Base-by-base conservation (phyloP, 371 early-diverging fungal species). In the Nematocida ironsii region DNA sequence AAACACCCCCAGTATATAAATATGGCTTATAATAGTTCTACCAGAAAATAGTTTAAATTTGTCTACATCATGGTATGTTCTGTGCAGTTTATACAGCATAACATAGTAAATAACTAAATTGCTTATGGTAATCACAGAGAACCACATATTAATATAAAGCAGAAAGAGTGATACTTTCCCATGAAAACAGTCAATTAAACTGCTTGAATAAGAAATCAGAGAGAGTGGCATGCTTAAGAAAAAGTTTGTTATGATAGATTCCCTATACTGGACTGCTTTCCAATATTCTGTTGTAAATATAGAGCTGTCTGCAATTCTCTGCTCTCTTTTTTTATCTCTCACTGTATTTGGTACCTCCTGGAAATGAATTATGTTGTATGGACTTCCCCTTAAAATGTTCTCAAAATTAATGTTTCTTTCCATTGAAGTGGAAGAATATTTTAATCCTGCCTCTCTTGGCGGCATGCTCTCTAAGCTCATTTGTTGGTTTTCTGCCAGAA, bases 261-360 rank as follows among this genome's bases (percentile, higher is more conserved):
- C 71, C 44, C 45, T 70, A 47, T 45, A 33, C 44, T 44, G 39
- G 7, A 54, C 5, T 18, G 68, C 64, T 23, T 56, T 75, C 80
- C 80, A 78, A 47, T 68, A 78, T 56, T 78, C 70, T 4, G 71
- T 20, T 39, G 80, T 78, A 20, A 78, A 50, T 27, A 47, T 67
- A 11, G 42, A 48, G 27, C 13, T 78, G 16, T 69, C 56, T 47
- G 18, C 67, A 66, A 16, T 7, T 25, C 45, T 52, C 7, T 9
- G 9, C 52, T 50, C 18, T 13, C 9, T 50, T 50, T 50, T 18
- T 60, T 60, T 9, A 18, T 60, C 23, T 60, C 23, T 33, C 23
- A 18, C 1, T 18, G 11, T 23, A 18, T 33, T 60, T 60, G 9
- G 20, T 60, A 1, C 23, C 39, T 60, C 39, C 9, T 60, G 20